Base-by-base conservation (phyloP, 2,329 filamentous ascomycete species). In the Zymoseptoria ardabiliae region DNA sequence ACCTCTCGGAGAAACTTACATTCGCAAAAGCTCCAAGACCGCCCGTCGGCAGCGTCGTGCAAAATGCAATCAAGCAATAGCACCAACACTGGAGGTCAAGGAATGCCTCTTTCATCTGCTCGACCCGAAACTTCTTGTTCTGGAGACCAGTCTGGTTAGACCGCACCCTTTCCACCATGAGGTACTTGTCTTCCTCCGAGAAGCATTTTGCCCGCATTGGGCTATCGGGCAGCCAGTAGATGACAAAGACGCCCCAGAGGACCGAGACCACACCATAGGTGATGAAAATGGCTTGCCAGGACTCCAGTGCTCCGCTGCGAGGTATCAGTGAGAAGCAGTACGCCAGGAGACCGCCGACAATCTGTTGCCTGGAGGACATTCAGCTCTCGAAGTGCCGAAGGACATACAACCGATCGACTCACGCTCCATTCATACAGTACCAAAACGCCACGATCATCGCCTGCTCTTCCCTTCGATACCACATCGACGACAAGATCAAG, bases 181-280 rank as follows among this genome's bases (percentile, higher is more conserved):
- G 76, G 45, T 77, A 77, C 76, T 89, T 89, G 55, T 68, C 66
- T 58, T 83, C 78, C 66, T 89, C 85, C 9, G 75, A 79, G 69
- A 86, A 88, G 71, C 85, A 89, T 70, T 86, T 86, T 22, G 87
- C 86, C 8, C 84, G 80, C 86, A 89, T 89, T 0, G 86, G 87
- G 17, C 81, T 85, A 70, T 90, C 87, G 1, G 85, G 85, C 77
- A 88, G 82, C 75, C 80, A 86, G 68, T 75, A 81, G 35, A 82
- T 73, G 13, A 88, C 85, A 54, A 88, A 87, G 4, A 80, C n/a
- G 10, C 86, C 86, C 71, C 83, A 89, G 56, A 87, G 55, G 45
- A 88, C 76, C 0, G 84, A 85, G 55, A 86, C 72, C 59, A 79
- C 72, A n/a, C 86, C 87, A 69, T 88, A 88, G 0, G 79, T 74